Percentiles rank a stretch among this genome's conserved stretches.
These are phyloP conservation scores for Cyberlindnera saturnus DNA, from an alignment of 805 yeast species.

Conservation along the genomic window DNA sequence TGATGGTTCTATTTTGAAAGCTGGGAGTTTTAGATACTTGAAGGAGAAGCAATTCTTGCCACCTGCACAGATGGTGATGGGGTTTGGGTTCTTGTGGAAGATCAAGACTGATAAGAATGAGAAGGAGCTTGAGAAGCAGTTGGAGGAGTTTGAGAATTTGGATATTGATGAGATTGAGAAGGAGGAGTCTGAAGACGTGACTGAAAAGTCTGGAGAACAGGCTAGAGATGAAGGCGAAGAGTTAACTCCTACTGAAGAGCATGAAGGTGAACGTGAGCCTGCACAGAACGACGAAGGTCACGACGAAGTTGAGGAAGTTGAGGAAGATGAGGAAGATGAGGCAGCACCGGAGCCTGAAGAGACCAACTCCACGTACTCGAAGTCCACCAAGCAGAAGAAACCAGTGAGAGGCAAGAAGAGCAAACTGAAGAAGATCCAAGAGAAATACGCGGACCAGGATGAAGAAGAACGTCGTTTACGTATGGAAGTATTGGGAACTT, in stretches of 20 bases:
- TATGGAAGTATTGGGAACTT: constrained; percentile 79
- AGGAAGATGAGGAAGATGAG: constrained; percentile 8
- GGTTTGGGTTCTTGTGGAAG: constrained; percentile 76
- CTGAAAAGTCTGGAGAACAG: constrained; percentile 13
- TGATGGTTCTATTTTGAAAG: constrained; percentile 50
- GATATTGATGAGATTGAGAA: constrained; percentile 10
- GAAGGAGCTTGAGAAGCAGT: constrained; percentile 26
- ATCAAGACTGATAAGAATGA: constrained; percentile 51
- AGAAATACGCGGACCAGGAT: constrained; percentile 86
- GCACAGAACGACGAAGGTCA: background rate
- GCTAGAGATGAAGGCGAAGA: constrained; percentile 5
- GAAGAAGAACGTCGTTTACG: constrained; percentile 75
- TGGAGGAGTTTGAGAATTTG: constrained; percentile 17
- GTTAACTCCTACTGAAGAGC: background rate
- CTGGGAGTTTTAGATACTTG: constrained; percentile 54
- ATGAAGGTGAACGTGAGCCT: constrained; percentile 12
- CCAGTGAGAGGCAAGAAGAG: constrained; percentile 79
- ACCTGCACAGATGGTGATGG: constrained; percentile 85
- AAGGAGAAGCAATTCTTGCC: constrained; percentile 57
- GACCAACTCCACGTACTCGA: constrained; percentile 2
- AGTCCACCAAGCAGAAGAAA: constrained; percentile 19
- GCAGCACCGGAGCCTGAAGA: constrained; percentile 5
- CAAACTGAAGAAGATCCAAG: constrained; percentile 73
- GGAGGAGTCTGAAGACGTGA: constrained; percentile 11
- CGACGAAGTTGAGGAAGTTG: constrained; percentile 9